A percentile compares a stretch with the other conserved stretches of the same genome.
These are phyloP conservation scores for Solanum sejunctum DNA, from an alignment of 257 asterid genomes.

Conservation along the genomic window DNA sequence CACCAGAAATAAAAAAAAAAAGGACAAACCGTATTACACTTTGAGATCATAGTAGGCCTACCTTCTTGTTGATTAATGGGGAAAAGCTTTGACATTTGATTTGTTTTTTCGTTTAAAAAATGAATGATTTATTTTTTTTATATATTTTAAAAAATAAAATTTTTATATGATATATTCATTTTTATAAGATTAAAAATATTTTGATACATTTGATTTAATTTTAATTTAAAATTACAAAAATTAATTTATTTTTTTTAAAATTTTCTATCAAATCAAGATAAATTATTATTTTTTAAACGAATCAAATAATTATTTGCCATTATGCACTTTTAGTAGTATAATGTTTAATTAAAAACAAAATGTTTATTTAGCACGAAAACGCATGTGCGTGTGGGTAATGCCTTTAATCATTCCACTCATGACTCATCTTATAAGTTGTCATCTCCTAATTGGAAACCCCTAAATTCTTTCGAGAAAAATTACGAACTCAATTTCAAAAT, in stretches of 20 bases:
- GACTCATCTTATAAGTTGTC: background rate
- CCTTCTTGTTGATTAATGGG: background rate
- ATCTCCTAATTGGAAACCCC: background rate
- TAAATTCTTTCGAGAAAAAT: background rate
- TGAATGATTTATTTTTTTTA: too few species aligned
- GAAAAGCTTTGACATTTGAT: background rate
- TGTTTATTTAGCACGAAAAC: background rate
- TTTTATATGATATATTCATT: too few species aligned
- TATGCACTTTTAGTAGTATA: background rate
- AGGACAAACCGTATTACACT: background rate
- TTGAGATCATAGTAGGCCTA: background rate
- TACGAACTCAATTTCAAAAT: background rate
- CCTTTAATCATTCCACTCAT: background rate
- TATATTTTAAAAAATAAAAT: too few species aligned
- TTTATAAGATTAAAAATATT: too few species aligned
- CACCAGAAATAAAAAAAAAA: background rate
- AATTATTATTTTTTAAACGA: too few species aligned
- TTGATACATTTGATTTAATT: rapidly evolving
- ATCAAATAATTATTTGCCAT: background rate
- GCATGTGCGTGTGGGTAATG: background rate
- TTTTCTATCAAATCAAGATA: too few species aligned
- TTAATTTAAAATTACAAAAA: too few species aligned
- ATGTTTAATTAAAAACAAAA: background rate
- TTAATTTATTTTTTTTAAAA: too few species aligned
- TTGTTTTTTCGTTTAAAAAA: background rate